Evolutionary conservation across 768 basidiomycete genomes (phyloP).

Genomic region (Auriculariales sp.): DNA sequence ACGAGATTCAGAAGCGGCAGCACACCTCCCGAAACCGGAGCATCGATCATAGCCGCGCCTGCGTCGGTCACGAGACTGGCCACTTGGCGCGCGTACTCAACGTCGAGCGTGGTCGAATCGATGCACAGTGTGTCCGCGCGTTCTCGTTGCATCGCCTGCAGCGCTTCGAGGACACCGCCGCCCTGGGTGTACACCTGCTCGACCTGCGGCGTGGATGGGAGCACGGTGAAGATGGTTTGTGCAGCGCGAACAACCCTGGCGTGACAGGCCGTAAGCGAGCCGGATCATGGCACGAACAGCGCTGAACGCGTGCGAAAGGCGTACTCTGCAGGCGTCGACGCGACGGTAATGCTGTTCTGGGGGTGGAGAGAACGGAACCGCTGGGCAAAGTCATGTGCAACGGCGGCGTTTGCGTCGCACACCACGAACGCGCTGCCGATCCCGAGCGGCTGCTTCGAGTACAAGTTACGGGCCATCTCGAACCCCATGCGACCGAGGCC

Average conservation of each 20-base stretch:
- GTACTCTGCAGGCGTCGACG: slow-evolving; percentile 56
- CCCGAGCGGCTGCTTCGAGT: slow-evolving; percentile 55
- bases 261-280: neutral
- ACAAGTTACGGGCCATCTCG: slow-evolving; percentile 76
- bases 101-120: slow-evolving; percentile 86
- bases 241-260: slow-evolving; percentile 50
- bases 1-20: slow-evolving; percentile 5
- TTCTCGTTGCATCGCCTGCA: slow-evolving; percentile 30
- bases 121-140: slow-evolving; percentile 47
- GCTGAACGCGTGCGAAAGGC: slow-evolving; percentile 24
- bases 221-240: slow-evolving; percentile 69
- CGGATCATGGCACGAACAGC: neutral
- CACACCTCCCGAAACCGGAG: slow-evolving; percentile 86
- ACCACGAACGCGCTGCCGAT: slow-evolving; percentile 49
- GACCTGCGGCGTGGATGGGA: slow-evolving; percentile 86
- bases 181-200: slow-evolving; percentile 50
- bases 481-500: slow-evolving; percentile 82
- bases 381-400: slow-evolving; percentile 38
- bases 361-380: slow-evolving; percentile 46
- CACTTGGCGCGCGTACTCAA: slow-evolving; percentile 54
- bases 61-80: slow-evolving; percentile 34
- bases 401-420: slow-evolving; percentile 58
- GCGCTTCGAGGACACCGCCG: slow-evolving; percentile 49
- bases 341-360: slow-evolving; percentile 41
- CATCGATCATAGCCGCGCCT: slow-evolving; percentile 75